Evolutionary conservation across 805 yeast genomes (phyloP), one percentile per base, ranked within the genome.

Genomic region (Pichia cephalocereana): DNA sequence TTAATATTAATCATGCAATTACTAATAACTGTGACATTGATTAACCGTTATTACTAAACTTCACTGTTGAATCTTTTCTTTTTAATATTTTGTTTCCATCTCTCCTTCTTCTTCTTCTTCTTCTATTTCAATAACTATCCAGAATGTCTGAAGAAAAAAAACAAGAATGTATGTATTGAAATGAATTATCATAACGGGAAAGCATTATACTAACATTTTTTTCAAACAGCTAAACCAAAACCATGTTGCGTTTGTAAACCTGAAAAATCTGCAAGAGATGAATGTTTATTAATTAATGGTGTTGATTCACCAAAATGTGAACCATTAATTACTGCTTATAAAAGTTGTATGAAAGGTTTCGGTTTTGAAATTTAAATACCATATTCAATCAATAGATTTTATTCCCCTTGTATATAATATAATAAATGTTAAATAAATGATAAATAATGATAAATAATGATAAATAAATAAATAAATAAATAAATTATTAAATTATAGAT

Each of bases 241-340:
- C 97, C 99, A 50, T 91, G 99, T 68, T 91, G 98, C 62, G 98
- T 91, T 23, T 93, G 98, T 67, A 77, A 82, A 57, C 85, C 84
- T 34, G 64, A 63, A 47, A 63, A 64, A 47, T 49, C 83, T 52
- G 64, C 69, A 26, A 77, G 98, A 61, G 99, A 91, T 60, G 90
- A 89, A 60, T 93, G 98, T 64, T 70, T 91, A 48, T 74, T 91
- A 53, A 68, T 78, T 56, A 80, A 86, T 58, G 96, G 96, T 43
- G 83, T 83, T 56, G 97, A 89, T 18, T 74, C 86, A 42, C 87
- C 82, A 32, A 83, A 87, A 58, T 91, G 99, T 67, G 77, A 81
- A 50, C 77, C 75, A 47, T 64, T 87, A 46, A 83, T 91, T 53
- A 68, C 68, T 23, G 71, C 79, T 50, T 93, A 93, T 73, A 90